These are phyloP conservation scores for Cyclotella cryptica DNA, from an alignment of 108 stramenopile genomes.

Conservation along the genomic window DNA sequence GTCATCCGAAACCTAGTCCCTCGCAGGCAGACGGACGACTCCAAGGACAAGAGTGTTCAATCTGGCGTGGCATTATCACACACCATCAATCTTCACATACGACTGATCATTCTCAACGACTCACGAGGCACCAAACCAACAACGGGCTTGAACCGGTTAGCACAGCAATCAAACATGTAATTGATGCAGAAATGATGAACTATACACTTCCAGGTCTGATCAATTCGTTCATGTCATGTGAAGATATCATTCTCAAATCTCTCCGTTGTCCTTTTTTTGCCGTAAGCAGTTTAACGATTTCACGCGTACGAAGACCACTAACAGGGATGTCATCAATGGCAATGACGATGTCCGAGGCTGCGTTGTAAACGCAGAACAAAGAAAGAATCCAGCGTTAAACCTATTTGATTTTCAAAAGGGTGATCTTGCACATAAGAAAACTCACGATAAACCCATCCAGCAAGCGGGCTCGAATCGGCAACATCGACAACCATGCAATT, in stretches of 20 bases:
- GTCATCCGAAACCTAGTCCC: too few relatives aligned
- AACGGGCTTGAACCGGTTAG: background rate
- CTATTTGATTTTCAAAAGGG: background rate
- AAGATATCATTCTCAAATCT: conserved; percentile 79
- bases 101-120: too few relatives aligned
- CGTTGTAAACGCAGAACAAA: background rate
- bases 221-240: conserved; percentile 78
- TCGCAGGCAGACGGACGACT: too few relatives aligned
- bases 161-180: background rate
- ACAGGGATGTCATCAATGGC: conserved; percentile 87
- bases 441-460: conserved; percentile 75
- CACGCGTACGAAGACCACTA: conserved; percentile 80
- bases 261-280: conserved; percentile 70
- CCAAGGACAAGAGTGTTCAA: too few relatives aligned
- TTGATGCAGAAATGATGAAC: background rate
- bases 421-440: background rate
- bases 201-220: conserved; percentile 39
- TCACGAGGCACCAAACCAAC: too few relatives aligned
- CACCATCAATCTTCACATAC: too few relatives aligned
- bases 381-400: background rate
- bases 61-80: too few relatives aligned
- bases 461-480: conserved; percentile 70
- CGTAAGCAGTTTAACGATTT: conserved; percentile 82
- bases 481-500: conserved; percentile 90
- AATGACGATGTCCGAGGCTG: conserved; percentile 77